Base-by-base conservation (phyloP, 495 filamentous ascomycete genomes). In the Podospora conica region DNA sequence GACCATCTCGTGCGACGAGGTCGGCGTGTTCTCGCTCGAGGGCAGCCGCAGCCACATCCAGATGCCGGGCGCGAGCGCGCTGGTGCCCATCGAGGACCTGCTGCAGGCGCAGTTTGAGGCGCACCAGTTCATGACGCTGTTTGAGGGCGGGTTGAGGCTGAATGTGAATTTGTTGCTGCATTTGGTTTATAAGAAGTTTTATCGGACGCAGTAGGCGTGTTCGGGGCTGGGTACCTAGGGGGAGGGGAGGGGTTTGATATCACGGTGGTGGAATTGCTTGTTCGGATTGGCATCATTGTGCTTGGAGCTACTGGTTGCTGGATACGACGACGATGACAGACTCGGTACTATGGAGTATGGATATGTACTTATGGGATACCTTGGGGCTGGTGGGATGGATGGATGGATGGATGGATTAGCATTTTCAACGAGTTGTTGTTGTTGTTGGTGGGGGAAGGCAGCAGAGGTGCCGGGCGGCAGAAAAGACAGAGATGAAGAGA, bases 151-250 rank as follows among this genome's bases (percentile, higher is more conserved):
- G 68, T 80, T 96, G 74, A 86, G 88, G 78, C 85, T 98, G 67
- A 97, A 97, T 76, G 95, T 98, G 68, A 97, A 98, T 77, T 79
- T 97, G 65, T 88, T 98, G 77, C 78, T 98, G 81, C 94, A 98
- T 83, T 80, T 97, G 76, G 83, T 98, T 61, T 97, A 97, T 82
- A 93, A 92, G 85, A 98, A 98, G 81, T 98, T 98, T 79, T 98
- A 98, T 75, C 81, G 88, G 65, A 90, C 90, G 64, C 86, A 89
- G 72, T 88, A 88, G 61, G 22, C 15, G 40, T 9, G 8, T 9
- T 7, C 8, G 28, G 9, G 28, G 27, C 6, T 5, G 28, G 18
- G 18, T 27, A 27, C 25, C 6, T 0, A 15, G 3, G 4, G 15
- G 33, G 5, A 0, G 4, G 15, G 33, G 33, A 40, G 33, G 40